Conservation (phyloP, 169 alveolate genomes). For the Eimeria maxima region DNA sequence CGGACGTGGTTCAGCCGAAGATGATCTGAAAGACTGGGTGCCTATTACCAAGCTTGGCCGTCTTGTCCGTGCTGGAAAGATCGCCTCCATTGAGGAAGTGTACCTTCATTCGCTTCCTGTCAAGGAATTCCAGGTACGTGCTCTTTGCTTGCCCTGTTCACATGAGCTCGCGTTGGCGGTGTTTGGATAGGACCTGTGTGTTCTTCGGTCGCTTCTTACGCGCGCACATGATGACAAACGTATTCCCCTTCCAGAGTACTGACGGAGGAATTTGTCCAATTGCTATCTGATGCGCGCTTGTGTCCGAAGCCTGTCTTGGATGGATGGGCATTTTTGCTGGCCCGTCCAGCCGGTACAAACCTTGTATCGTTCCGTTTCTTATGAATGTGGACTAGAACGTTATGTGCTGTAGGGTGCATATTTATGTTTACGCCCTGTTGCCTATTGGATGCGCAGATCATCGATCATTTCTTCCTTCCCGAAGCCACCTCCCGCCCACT, state of each 20-base stretch:
- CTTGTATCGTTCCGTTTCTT: not conserved
- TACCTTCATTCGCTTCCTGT: conserved; percentile 99
- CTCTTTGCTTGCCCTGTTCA: not conserved
- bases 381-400: not conserved
- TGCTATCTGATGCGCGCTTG: conserved; percentile 46
- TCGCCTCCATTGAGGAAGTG: conserved; percentile 98
- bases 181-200: not conserved
- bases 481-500: conserved; percentile 90
- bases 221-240: conserved; percentile 76
- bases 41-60: conserved; percentile 99
- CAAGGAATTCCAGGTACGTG: conserved; percentile 98
- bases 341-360: not conserved
- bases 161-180: not conserved
- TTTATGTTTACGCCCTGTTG: not conserved
- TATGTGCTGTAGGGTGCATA: not conserved
- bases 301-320: not conserved
- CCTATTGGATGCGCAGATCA: conserved; percentile 81
- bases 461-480: conserved; percentile 96
- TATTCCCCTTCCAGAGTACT: conserved; percentile 82
- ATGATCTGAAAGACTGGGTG: conserved; percentile 98
- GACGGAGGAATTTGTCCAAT: conserved; percentile 75
- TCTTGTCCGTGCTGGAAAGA: conserved; percentile 98
- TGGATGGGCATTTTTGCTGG: not conserved
- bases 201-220: not conserved
- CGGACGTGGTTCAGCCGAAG: conserved; percentile 95